Base-by-base conservation (phyloP, 2,329 filamentous ascomycete genomes). In the Nannizziopsis barbatae region DNA sequence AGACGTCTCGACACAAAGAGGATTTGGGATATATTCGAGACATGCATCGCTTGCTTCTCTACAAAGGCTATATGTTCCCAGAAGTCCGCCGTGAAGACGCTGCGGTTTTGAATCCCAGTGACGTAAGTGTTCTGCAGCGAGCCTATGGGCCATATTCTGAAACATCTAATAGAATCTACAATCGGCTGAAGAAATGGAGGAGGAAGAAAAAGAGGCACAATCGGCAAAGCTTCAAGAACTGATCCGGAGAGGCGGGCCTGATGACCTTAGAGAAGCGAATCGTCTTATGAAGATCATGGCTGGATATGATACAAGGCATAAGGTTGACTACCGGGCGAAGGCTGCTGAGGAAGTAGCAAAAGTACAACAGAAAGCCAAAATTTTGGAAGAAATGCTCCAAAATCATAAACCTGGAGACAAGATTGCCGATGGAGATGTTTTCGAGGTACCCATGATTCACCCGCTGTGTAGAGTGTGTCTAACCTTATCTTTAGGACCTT, bases 231-330 rank as follows among this genome's bases (percentile, higher is more conserved):
- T 98, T 14, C 92, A 98, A 63, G 92, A 98, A 68, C 74, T 98
- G 46, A 96, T 98, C 62, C 83, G 92, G 52, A 77, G 92, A 56
- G 92, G 92, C 47, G 83, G 86, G 3, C 92, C 92, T 20, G 84
- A 93, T 55, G 92, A 98, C 65, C 71, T 98, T 51, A 90, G 95
- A 65, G 92, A 98, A 71, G 92, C 92, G 47, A 98, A 96, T 63
- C 83, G 87, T 58, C 75, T 98, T 46, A 98, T 98, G 92, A 98
- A 98, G 70, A 78, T 98, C 56, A 96, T 98, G 92, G 92, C 92
- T 46, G 92, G 92, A 53, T 98, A 86, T 66, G 92, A 98, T 65
- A 95, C 86, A 50, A 76, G 89, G 57, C 84, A 87, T 64, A 96
- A 96, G 71, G 95, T 92, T 1, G 90, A 98, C 69, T 98, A 95